Base-by-base conservation (phyloP, 2,329 filamentous ascomycete species). In the Aspergillus sp. region DNA sequence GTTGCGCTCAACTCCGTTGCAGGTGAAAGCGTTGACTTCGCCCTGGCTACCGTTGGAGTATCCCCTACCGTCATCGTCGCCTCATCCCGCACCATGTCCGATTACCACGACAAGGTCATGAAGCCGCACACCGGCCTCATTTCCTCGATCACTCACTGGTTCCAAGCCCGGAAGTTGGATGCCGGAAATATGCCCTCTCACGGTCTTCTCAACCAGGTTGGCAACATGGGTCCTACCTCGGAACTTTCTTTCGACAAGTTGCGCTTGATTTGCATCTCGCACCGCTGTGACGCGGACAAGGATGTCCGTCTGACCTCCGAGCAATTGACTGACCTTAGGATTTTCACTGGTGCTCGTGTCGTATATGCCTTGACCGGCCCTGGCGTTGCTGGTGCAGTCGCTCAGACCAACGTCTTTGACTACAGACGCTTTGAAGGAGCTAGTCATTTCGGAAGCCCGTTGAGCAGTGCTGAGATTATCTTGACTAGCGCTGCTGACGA, bases 1-100 rank as follows among this genome's bases (percentile, higher is more conserved):
- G 72, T 98, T 17, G 88, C 90, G 22, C 79, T 98, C 60, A 97
- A 88, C 70, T 93, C 90, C 0, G 90, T 95, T 22, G 86, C 90
- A 13, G 86, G 86, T 5, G 78, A 81, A 32, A 81, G 81, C 9
- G 76, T 86, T 10, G 83, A 93, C 62, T 77, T 97, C 33, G 74
- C 76, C 15, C 70, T 90, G 19, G 88, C 89, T 19, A 86, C 86
- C 19, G 80, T 83, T 50, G 83, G 83, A 42, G 75, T 94, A 35
- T 80, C 86, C 1, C 91, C 91, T 1, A 96, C 90, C 4, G 79
- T 96, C 49, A 74, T 96, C 46, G 82, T 94, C 38, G 82, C 87
- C 6, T 87, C 86, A 3, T 84, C 90, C 0, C 78, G 83, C 48
- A 86, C 87, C 1, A 78, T 94, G 39, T 74, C 83, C 17, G 77